Conservation (phyloP, 345 rosid genomes). For the Lenwebbia sp. region DNA sequence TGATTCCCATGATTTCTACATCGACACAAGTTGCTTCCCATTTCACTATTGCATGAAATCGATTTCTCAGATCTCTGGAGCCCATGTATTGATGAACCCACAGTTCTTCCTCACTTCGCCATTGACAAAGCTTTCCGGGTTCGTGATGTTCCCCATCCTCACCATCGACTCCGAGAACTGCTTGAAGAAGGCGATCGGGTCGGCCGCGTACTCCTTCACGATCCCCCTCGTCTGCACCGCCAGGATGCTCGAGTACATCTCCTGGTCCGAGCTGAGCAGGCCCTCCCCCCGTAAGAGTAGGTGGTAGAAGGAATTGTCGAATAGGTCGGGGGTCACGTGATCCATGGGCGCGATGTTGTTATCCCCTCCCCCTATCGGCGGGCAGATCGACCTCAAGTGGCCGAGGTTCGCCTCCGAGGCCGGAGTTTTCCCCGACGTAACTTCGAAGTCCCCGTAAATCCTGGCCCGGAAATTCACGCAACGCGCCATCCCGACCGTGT, state of each 20-base stretch:
- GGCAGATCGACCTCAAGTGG: slow-evolving; percentile 45
- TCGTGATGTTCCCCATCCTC: slow-evolving; percentile 78
- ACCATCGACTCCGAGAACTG: slow-evolving; percentile 88
- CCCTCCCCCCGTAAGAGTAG: slow-evolving; percentile 60
- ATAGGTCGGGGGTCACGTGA: slow-evolving; percentile 52
- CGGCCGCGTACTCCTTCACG: slow-evolving; percentile 57
- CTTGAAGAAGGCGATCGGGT: slow-evolving; percentile 57
- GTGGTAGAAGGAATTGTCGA: slow-evolving; percentile 70
- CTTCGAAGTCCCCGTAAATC: slow-evolving; percentile 47
- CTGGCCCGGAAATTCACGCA: slow-evolving; percentile 52
- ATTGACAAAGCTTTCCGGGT: slow-evolving; percentile 35
- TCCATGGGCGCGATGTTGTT: slow-evolving; percentile 59
- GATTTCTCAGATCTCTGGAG: not conserved
- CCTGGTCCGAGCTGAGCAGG: slow-evolving; percentile 74
- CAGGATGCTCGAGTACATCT: slow-evolving; percentile 60
- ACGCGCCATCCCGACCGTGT: slow-evolving; percentile 83
- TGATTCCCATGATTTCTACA: not conserved
- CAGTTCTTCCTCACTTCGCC: slow-evolving; percentile 83
- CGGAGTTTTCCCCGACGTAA: slow-evolving; percentile 30
- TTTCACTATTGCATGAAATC: not conserved
- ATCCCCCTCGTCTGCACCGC: slow-evolving; percentile 48
- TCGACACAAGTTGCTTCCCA: not conserved
- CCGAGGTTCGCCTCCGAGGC: slow-evolving; percentile 26
- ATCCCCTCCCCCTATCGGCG: slow-evolving; percentile 41
- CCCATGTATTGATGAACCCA: slow-evolving; percentile 57